These are phyloP conservation scores for Suillus lakei DNA, from an alignment of 768 basidiomycete genomes.

Conservation along the genomic window DNA sequence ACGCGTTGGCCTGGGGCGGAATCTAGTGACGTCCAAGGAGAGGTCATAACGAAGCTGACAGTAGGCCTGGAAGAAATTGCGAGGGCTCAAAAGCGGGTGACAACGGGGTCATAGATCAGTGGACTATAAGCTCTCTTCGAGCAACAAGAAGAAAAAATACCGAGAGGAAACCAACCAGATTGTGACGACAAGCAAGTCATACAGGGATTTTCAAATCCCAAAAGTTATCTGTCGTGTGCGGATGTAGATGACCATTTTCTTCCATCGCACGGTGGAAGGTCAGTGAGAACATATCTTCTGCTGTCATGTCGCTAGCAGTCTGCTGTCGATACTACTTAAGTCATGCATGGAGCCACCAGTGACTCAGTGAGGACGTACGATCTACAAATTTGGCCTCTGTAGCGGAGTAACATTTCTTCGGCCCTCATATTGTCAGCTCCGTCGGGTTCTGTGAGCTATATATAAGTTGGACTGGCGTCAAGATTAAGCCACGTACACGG, in stretches of 20 bases:
- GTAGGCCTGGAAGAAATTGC: not conserved
- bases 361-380: not conserved
- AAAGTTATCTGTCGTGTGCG: not conserved
- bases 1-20: constrained; percentile 13
- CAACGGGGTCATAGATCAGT: too few species aligned
- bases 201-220: not conserved
- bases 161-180: not conserved
- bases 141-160: not conserved
- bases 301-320: not conserved
- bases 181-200: not conserved
- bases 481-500: not conserved
- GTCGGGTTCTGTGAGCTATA: not conserved
- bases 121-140: not conserved
- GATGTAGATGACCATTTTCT: not conserved
- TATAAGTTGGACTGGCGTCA: not conserved
- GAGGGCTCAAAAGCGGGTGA: not conserved
- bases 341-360: not conserved
- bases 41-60: not conserved
- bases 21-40: constrained; percentile 8
- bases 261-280: not conserved
- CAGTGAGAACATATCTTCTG: not conserved
- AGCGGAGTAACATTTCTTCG: not conserved
- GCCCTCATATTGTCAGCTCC: not conserved
- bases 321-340: not conserved
- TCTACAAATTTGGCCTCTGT: not conserved